Conservation (phyloP, 306 rosid species). For the Cucurbita argyrosperma region DNA sequence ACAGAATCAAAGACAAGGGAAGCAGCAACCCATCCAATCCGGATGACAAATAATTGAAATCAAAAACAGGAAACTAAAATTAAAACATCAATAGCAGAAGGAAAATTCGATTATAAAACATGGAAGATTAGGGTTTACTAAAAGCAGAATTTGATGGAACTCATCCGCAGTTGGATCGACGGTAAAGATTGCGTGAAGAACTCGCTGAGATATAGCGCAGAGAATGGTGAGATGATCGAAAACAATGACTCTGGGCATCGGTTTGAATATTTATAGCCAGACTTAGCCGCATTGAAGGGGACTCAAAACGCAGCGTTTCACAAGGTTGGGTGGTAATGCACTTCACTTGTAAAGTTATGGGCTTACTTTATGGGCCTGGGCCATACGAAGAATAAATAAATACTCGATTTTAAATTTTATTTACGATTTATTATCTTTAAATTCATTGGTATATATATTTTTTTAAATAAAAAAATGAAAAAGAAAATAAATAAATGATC, state of each 20-base stretch:
- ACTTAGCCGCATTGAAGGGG: background rate
- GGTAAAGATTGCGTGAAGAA: background rate
- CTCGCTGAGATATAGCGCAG: background rate
- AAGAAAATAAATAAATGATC: no score
- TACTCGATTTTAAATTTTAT: no score
- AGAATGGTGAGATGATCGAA: background rate
- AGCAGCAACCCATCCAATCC: background rate
- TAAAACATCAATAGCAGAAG: background rate
- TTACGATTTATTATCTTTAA: no score
- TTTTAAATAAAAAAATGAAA: no score
- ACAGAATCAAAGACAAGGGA: background rate
- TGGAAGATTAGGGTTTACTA: constrained; percentile 7
- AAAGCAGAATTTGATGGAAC: background rate
- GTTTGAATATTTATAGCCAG: background rate
- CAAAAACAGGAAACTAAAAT: background rate
- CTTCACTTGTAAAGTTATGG: background rate
- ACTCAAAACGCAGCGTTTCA: background rate
- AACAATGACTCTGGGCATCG: background rate
- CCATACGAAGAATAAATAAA: background rate
- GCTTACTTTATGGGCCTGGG: background rate
- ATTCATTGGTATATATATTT: no score
- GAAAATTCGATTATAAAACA: background rate
- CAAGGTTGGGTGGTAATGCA: background rate
- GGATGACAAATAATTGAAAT: background rate
- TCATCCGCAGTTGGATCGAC: background rate